These are phyloP conservation scores for Boletus coccyginus DNA, from an alignment of 768 basidiomycete genomes.

Conservation along the genomic window DNA sequence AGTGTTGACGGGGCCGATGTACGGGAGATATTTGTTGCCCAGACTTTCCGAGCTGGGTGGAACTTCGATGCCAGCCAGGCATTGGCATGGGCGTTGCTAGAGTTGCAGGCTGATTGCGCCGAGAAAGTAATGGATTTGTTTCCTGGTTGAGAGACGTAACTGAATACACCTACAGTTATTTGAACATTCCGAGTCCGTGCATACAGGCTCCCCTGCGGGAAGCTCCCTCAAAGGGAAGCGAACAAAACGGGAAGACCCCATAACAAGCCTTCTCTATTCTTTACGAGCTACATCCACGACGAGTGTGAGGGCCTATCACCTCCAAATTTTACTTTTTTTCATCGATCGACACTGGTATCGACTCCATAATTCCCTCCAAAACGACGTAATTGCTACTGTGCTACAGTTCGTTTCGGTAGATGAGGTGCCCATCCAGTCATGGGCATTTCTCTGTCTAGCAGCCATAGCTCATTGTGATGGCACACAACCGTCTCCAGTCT, in stretches of 20 bases:
- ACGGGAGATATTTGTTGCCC: conserved; percentile 51
- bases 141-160: neutral
- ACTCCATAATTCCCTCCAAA: conserved; percentile 58
- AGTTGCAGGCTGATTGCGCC: conserved; percentile 78
- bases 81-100: conserved; percentile 73
- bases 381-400: conserved; percentile 53
- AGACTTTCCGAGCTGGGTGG: conserved; percentile 70
- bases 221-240: conserved; percentile 46
- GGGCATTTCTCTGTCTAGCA: conserved; percentile 81
- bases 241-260: conserved; percentile 54
- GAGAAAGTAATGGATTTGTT: conserved; percentile 47
- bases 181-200: conserved; percentile 55
- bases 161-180: conserved; percentile 48
- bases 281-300: conserved; percentile 37
- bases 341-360: conserved; percentile 72
- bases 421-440: conserved; percentile 68
- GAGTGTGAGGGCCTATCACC: conserved; percentile 43
- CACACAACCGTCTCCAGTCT: conserved; percentile 1
- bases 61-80: conserved; percentile 70
- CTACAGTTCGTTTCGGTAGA: conserved; percentile 61
- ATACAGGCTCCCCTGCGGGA: conserved; percentile 35
- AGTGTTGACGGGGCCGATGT: conserved; percentile 19
- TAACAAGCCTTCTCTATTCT: conserved; percentile 50
- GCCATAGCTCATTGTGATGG: conserved; percentile 59
- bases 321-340: conserved; percentile 85